Percentiles rank a stretch among this genome's conserved stretches.
These are phyloP conservation scores for Paralagenidium karlingii DNA, from an alignment of 352 stramenopile species.

Conservation along the genomic window DNA sequence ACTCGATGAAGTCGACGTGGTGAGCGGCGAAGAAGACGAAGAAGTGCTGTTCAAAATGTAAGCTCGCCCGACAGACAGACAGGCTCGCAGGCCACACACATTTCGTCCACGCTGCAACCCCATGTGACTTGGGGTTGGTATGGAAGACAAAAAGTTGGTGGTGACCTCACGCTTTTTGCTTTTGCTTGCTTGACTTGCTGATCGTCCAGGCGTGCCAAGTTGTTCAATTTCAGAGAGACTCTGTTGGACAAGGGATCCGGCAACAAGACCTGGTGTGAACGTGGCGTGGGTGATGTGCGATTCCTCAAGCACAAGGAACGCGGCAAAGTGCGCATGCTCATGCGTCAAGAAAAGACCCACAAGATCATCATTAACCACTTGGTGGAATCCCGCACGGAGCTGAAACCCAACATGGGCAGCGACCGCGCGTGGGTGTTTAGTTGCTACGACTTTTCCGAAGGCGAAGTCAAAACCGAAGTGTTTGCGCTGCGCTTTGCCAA, in stretches of 20 bases:
- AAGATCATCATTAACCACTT: conserved; percentile 98
- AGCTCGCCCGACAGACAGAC: conserved; percentile 3
- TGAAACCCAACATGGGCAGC: conserved; percentile 93
- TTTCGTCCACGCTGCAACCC: too few relatives aligned
- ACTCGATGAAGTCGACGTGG: conserved; percentile 92
- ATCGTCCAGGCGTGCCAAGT: conserved; percentile 83
- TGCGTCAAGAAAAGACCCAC: conserved; percentile 99
- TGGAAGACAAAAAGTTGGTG: too few relatives aligned
- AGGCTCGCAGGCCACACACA: background rate
- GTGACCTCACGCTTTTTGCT: background rate
- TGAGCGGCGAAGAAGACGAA: conserved; percentile 96
- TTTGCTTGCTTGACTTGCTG: background rate
- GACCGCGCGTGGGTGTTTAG: conserved; percentile 97
- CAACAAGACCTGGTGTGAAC: conserved; percentile 96
- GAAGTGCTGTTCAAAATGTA: conserved; percentile 89
- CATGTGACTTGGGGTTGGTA: too few relatives aligned
- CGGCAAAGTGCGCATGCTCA: conserved; percentile 91
- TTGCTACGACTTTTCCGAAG: conserved; percentile 96
- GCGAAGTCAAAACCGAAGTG: conserved; percentile 83
- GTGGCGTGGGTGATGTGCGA: conserved; percentile 92
- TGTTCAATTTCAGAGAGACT: conserved; percentile 96
- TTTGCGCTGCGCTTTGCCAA: conserved; percentile 92
- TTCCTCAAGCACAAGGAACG: conserved; percentile 96
- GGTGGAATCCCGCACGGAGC: conserved; percentile 91
- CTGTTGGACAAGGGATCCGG: conserved; percentile 96